These are phyloP conservation scores for Ceratobasidium sp. DNA, from an alignment of 1,284 basidiomycete genomes.

Conservation along the genomic window DNA sequence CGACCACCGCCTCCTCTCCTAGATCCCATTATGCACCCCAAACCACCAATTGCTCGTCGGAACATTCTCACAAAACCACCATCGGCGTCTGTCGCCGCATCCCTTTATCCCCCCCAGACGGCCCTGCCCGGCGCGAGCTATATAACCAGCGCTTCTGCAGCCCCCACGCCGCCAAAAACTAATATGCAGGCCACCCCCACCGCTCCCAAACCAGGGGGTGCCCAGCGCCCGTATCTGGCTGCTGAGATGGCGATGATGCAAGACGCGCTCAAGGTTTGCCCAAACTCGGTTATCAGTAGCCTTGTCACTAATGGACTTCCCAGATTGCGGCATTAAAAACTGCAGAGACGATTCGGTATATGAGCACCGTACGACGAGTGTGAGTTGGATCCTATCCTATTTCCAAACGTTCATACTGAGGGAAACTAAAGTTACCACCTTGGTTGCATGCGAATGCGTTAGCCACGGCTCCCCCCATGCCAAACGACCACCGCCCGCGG, in stretches of 20 bases:
- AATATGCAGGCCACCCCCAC: neutral
- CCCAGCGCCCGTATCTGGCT: constrained; percentile 31
- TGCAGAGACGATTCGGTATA: constrained; percentile 32
- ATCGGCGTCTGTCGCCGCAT: neutral
- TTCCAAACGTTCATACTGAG: constrained; percentile 52
- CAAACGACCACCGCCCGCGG: constrained; percentile 66
- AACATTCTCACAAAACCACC: constrained; percentile 23
- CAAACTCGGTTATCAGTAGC: neutral
- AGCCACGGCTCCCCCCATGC: constrained; percentile 52
- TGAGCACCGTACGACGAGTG: constrained; percentile 32
- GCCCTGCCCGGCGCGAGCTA: constrained; percentile 29
- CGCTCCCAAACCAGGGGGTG: neutral
- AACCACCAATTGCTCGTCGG: constrained; percentile 11
- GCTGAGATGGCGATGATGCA: constrained; percentile 40
- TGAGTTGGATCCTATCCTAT: neutral
- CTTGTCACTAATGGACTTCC: neutral
- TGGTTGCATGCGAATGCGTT: constrained; percentile 1
- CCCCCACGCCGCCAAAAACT: neutral
- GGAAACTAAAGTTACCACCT: constrained; percentile 55
- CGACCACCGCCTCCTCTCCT: neutral
- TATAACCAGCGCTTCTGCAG: neutral
- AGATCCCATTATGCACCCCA: constrained; percentile 18
- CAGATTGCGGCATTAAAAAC: constrained; percentile 35
- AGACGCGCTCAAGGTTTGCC: constrained; percentile 30
- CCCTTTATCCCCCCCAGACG: constrained; percentile 28